Percentiles rank a stretch among this genome's conserved stretches.
These are phyloP conservation scores for Wickerhamomyces kurtzmanii DNA, from an alignment of 805 yeast species.

Conservation along the genomic window DNA sequence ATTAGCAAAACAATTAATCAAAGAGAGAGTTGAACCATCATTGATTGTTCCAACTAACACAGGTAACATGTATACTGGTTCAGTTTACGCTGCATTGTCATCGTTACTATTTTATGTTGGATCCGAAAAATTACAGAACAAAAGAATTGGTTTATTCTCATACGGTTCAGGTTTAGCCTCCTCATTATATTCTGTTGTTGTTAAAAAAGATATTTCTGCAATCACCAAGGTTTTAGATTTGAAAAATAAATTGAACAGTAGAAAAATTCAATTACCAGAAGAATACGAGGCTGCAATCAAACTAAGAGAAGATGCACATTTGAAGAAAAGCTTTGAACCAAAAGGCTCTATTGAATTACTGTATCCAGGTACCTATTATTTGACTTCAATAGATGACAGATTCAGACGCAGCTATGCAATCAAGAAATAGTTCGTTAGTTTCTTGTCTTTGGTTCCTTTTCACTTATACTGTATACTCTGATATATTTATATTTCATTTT, in stretches of 20 bases:
- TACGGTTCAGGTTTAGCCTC: constrained; percentile 98
- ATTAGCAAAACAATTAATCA: constrained; percentile 57
- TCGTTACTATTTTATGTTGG: constrained; percentile 74
- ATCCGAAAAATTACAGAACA: constrained; percentile 61
- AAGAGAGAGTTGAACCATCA: constrained; percentile 69
- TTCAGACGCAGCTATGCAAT: constrained; percentile 75
- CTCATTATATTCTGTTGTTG: constrained; percentile 69
- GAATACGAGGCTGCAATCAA: constrained; percentile 75
- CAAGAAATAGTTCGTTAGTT: constrained; percentile 36
- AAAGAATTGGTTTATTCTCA: constrained; percentile 88
- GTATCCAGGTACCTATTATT: constrained; percentile 72
- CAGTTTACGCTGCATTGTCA: constrained; percentile 79
- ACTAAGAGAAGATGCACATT: constrained; percentile 83
- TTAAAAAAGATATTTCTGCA: constrained; percentile 69
- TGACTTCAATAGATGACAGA: constrained; percentile 76
- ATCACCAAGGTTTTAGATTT: constrained; percentile 60
- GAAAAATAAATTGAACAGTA: constrained; percentile 52
- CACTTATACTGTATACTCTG: too few relatives aligned
- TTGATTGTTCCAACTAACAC: constrained; percentile 88
- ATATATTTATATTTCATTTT: too few relatives aligned
- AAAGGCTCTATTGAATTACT: constrained; percentile 67
- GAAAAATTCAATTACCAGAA: constrained; percentile 62
- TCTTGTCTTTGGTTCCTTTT: constrained; percentile 4
- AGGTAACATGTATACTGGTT: constrained; percentile 97
- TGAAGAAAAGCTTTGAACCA: constrained; percentile 74